Conservation (phyloP, 2,329 filamentous ascomycete species). For the Penicillium thymicola region DNA sequence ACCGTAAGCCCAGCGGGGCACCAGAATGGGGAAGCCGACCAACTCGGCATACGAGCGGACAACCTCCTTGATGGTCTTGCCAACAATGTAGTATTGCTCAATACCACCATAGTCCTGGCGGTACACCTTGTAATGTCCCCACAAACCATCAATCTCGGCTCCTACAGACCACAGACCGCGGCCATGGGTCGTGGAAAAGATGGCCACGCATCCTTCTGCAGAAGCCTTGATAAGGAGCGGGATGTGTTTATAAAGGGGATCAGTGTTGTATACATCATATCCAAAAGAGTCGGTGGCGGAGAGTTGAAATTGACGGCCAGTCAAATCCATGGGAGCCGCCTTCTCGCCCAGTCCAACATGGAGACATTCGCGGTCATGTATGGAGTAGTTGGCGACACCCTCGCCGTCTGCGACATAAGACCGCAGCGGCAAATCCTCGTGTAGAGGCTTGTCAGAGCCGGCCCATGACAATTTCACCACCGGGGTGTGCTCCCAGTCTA, state of each 20-base stretch:
- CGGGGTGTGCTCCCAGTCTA: slow-evolving; percentile 60
- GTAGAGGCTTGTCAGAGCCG: slow-evolving; percentile 52
- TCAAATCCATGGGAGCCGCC: slow-evolving; percentile 68
- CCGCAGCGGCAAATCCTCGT: slow-evolving; percentile 61
- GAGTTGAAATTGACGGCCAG: slow-evolving; percentile 62
- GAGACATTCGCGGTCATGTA: slow-evolving; percentile 60
- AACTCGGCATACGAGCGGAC: slow-evolving; percentile 65
- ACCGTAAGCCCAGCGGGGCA: slow-evolving; percentile 69
- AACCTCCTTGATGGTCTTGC: slow-evolving; percentile 63
- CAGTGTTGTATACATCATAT: slow-evolving; percentile 67
- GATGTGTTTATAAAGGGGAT: slow-evolving; percentile 74
- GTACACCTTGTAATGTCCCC: slow-evolving; percentile 72
- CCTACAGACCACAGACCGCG: slow-evolving; percentile 65
- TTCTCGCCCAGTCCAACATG: slow-evolving; percentile 72
- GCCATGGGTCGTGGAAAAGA: slow-evolving; percentile 65
- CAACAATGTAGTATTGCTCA: slow-evolving; percentile 68
- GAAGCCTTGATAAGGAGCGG: slow-evolving; percentile 68
- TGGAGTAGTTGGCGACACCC: slow-evolving; percentile 63
- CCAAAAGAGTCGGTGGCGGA: slow-evolving; percentile 70
- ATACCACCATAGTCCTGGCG: slow-evolving; percentile 69
- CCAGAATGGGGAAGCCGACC: slow-evolving; percentile 64
- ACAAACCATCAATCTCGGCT: slow-evolving; percentile 71
- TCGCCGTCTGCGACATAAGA: slow-evolving; percentile 62
- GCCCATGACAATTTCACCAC: slow-evolving; percentile 56
- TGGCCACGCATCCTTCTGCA: slow-evolving; percentile 60